phyloP scores from a whole-genome alignment of 345 rosid species.

The Aethionema arabicum region DNA sequence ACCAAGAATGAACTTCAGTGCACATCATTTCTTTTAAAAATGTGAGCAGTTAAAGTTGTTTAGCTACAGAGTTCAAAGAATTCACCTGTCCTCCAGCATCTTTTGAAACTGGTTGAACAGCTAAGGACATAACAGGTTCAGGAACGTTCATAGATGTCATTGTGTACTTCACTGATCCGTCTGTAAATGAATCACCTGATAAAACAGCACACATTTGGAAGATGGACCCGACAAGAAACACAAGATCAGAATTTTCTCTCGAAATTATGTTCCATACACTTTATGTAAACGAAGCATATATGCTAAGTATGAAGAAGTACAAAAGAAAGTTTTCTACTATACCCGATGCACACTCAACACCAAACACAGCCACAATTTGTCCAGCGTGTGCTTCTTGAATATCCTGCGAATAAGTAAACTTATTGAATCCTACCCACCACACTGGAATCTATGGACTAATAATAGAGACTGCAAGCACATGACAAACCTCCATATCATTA shows the following conservation, averaged over 20 bases:
- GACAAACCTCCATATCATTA: slow-evolving; percentile 89
- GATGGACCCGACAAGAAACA: slow-evolving; percentile 11
- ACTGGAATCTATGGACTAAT: slow-evolving; percentile 8
- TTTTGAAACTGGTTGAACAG: slow-evolving; percentile 94
- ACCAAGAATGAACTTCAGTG: slow-evolving; percentile 2
- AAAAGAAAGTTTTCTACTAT: slow-evolving; percentile 16
- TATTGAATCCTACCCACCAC: slow-evolving; percentile 4
- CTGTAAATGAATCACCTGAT: slow-evolving; percentile 93
- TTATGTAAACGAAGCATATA: background rate
- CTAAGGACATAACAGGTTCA: slow-evolving; percentile 98
- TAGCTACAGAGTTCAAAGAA: slow-evolving; percentile 16
- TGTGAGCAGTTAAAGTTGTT: background rate
- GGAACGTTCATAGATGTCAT: slow-evolving; percentile 99
- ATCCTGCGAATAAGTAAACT: slow-evolving; percentile 52
- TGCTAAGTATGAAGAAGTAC: slow-evolving; percentile 9
- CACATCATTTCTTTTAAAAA: too few species aligned
- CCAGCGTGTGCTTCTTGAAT: slow-evolving; percentile 99
- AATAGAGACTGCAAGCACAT: slow-evolving; percentile 19
- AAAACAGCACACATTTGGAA: slow-evolving; percentile 8
- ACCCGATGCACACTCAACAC: slow-evolving; percentile 99
- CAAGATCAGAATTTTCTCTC: background rate
- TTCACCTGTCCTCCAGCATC: slow-evolving; percentile 95
- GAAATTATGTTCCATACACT: background rate
- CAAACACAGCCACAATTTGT: slow-evolving; percentile 98
- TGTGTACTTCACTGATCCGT: slow-evolving; percentile 89